These are phyloP conservation scores for Rhododendron molle DNA, from an alignment of 148 eudicot genomes.

Conservation along the genomic window DNA sequence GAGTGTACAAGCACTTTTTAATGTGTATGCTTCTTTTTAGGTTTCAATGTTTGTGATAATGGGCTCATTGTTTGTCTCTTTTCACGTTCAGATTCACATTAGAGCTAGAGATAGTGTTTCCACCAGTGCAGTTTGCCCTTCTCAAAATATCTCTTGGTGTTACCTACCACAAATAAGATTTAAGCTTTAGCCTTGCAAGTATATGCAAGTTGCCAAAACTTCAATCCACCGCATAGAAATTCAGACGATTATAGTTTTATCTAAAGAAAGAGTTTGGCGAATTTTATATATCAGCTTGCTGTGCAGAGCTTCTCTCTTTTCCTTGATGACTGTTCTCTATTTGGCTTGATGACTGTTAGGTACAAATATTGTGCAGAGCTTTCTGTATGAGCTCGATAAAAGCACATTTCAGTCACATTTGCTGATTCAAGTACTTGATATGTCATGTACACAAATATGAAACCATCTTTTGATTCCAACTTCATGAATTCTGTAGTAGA, in stretches of 20 bases:
- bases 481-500: not conserved
- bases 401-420: not conserved
- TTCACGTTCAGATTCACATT: not conserved
- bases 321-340: not conserved
- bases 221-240: not conserved
- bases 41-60: not conserved
- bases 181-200: not conserved
- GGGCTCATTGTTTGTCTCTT: not conserved
- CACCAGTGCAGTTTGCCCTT: not conserved
- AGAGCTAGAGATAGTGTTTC: not conserved
- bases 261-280: not conserved
- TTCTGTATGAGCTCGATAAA: not conserved
- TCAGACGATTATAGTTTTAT: not conserved
- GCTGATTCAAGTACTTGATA: not conserved
- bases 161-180: not conserved
- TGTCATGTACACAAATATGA: not conserved
- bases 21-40: not conserved
- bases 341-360: not conserved
- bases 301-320: not conserved
- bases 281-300: not conserved
- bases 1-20: not conserved
- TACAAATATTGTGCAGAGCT: not conserved
- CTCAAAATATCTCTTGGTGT: not conserved
- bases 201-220: not conserved
- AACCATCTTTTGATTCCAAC: not conserved